Base-by-base conservation (phyloP, 2,329 filamentous ascomycete species). In the Calcarisporium arbuscula region DNA sequence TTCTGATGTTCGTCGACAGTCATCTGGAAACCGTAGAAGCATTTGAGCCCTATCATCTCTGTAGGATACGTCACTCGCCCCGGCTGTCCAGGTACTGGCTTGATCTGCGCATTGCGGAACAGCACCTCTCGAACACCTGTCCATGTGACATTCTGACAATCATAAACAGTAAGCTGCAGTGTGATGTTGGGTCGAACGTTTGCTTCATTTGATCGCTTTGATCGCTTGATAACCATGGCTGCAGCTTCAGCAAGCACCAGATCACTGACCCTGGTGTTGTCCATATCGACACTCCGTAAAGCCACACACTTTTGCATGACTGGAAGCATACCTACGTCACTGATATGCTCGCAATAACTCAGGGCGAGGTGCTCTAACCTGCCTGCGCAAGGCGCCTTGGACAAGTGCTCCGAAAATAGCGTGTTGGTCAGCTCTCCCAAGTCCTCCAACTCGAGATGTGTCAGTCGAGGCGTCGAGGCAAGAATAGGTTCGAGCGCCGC, bases 1-100 rank as follows among this genome's bases (percentile, higher is more conserved):
- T 89, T 90, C 34, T 80, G 88, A 59, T 96, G 90, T 57, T 95
- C 88, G 46, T 95, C 84, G 5, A 95, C 88, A 0, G 88, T 95
- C 63, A 86, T 85, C 61, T 96, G 90, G 77, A 86, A 95, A 27
- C 84, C 87, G 57, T 94, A 94, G 65, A 90, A 96, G 60, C 88
- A 94, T 59, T 95, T 95, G 28, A 96, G 71, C 6, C 79, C 70
- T 40, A 96, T 87, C 38, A 94, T 77, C 53, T 95, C 82, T 1
- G 77, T 75, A 0, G 87, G 85, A 48, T 81, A 89, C 0, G 72
- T 72, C 8, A 69, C 47, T 30, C 49, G 51, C 20, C 50, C 53
- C 11, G 60, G 52, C 16, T 61, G 55, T 8, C 57, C 58, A 16
- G 56, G 41, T 4, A 69, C 67, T 12, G 72, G 73, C 19, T 72